These are phyloP conservation scores for Penicillium egyptiacum DNA, from an alignment of 495 filamentous ascomycete genomes.

Conservation along the genomic window DNA sequence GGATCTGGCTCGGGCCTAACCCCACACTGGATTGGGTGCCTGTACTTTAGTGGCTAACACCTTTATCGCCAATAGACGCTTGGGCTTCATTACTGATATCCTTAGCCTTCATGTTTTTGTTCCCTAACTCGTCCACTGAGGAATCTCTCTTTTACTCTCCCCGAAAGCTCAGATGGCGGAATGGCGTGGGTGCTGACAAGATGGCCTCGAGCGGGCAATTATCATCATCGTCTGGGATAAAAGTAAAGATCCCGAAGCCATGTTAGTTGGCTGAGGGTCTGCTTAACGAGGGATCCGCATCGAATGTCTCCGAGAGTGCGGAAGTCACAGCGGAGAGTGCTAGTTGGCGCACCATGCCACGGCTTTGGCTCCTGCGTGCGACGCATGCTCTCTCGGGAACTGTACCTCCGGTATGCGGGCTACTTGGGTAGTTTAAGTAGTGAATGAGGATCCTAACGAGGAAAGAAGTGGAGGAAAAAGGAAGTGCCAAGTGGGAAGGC, in stretches of 20 bases:
- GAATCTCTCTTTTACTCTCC: neutral
- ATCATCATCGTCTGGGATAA: neutral
- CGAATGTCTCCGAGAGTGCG: neutral
- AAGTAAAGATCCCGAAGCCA: neutral
- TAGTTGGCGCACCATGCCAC: neutral
- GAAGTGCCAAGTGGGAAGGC: neutral
- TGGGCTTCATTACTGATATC: no score
- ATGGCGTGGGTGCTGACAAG: neutral
- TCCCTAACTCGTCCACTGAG: neutral
- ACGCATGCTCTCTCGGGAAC: neutral
- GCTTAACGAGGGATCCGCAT: neutral
- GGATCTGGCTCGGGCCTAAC: no score
- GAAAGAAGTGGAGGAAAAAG: no score
- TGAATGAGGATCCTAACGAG: no score
- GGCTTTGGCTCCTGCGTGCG: neutral
- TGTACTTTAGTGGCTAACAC: no score
- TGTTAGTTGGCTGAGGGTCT: neutral
- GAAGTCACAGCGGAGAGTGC: neutral
- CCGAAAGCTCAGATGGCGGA: neutral
- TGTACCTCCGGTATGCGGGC: no score
- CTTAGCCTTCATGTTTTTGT: no score
- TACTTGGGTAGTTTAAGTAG: no score
- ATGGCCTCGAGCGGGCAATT: neutral
- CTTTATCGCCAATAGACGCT: no score
- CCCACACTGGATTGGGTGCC: no score